Evolutionary conservation across 345 rosid genomes (phyloP).

Genomic region (Gossypium longicalyx): DNA sequence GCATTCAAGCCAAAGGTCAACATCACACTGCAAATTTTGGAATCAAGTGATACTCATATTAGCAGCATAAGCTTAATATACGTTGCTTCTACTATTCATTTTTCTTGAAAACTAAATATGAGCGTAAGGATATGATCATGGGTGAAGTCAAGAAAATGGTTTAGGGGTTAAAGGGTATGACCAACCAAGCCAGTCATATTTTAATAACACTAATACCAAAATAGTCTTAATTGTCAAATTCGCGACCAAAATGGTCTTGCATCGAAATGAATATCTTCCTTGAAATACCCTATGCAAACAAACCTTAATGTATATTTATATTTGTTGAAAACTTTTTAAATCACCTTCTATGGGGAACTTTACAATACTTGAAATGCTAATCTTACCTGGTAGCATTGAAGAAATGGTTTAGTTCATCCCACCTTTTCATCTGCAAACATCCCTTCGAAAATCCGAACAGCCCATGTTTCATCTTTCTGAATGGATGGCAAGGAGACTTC

Average conservation of each 20-base stretch:
- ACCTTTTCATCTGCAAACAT: constrained; percentile 81
- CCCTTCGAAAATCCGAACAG: constrained; percentile 91
- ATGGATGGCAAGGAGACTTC: constrained; percentile 69
- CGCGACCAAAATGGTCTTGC: no score
- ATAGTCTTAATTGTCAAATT: no score
- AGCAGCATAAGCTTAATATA: not conserved
- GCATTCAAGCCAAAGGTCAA: constrained; percentile 91
- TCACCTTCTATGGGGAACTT: not conserved
- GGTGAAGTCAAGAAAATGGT: no score
- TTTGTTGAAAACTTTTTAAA: not conserved
- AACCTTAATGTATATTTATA: not conserved
- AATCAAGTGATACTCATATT: constrained; percentile 10
- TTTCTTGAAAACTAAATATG: not conserved
- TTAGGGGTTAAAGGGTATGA: no score
- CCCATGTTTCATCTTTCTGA: constrained; percentile 51
- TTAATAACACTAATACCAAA: no score
- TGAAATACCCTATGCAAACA: not conserved
- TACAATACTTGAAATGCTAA: constrained; percentile 6
- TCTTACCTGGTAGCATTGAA: constrained; percentile 61
- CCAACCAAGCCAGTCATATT: no score
- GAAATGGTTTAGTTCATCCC: constrained; percentile 80
- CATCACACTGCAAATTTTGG: constrained; percentile 50
- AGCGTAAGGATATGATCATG: no score
- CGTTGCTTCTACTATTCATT: not conserved
- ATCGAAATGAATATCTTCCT: not conserved